These are phyloP conservation scores for Teunomyces stri DNA, from an alignment of 805 yeast species.

Conservation along the genomic window DNA sequence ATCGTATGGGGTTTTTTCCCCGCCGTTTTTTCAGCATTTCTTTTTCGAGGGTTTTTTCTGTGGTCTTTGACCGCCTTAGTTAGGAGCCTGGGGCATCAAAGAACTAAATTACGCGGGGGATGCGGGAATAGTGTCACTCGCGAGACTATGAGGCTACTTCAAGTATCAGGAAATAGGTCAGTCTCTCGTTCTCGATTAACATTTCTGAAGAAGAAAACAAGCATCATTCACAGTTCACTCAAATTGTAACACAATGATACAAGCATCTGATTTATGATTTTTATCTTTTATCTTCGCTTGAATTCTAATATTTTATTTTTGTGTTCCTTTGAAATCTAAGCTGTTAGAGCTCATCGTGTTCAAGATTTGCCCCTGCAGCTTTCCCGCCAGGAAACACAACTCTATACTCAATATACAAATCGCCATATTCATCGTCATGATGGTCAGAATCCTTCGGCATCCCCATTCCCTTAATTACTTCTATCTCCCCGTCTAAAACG, in stretches of 20 bases:
- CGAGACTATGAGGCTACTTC: too few species aligned
- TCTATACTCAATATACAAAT: constrained; percentile 40
- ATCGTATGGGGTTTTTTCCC: not conserved
- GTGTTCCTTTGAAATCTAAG: not conserved
- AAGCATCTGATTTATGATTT: not conserved
- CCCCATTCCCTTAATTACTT: constrained; percentile 70
- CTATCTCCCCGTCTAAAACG: constrained; percentile 68
- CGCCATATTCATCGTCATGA: constrained; percentile 32
- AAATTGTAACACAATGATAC: not conserved
- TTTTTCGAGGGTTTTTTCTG: not conserved
- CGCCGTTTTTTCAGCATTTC: not conserved
- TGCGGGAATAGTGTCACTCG: not conserved
- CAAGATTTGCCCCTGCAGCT: constrained; percentile 2
- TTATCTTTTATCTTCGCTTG: not conserved
- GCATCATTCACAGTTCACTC: too few species aligned
- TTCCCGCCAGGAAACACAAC: constrained; percentile 29
- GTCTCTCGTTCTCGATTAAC: too few species aligned
- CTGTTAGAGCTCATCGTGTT: constrained; percentile 23
- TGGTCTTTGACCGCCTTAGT: not conserved
- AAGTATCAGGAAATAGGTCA: too few species aligned
- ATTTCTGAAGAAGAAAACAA: too few species aligned
- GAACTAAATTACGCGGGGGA: not conserved
- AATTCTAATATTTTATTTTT: not conserved
- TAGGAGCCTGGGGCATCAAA: not conserved
- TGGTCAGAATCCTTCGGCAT: constrained; percentile 63